phyloP scores from a whole-genome alignment of 352 stramenopile genomes.

The Poterioochromonas sp. region DNA sequence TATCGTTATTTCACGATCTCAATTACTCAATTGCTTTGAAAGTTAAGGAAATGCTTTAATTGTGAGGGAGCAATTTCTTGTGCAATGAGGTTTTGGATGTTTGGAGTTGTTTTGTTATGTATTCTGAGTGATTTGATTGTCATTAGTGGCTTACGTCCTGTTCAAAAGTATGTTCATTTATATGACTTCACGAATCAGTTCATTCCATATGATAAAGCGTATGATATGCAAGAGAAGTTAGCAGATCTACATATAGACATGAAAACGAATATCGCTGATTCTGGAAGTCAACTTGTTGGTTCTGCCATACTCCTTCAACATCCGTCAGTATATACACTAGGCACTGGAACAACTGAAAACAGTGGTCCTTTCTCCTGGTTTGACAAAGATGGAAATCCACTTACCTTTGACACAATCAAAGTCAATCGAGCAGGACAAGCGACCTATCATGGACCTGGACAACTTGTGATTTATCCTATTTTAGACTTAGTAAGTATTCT shows the following conservation, averaged over 20 bases:
- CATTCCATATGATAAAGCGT: background rate
- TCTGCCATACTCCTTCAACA: conserved; percentile 9
- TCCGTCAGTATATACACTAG: background rate
- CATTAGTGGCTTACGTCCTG: background rate
- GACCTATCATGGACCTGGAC: conserved; percentile 93
- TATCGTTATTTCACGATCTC: too few relatives aligned
- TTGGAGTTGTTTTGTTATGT: too few relatives aligned
- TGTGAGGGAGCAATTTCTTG: too few relatives aligned
- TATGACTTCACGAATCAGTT: background rate
- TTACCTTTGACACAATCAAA: conserved; percentile 40
- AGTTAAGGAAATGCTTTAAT: too few relatives aligned
- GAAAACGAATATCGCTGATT: too few relatives aligned
- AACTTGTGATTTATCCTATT: conserved; percentile 94
- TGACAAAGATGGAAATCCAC: background rate
- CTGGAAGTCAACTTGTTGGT: too few relatives aligned
- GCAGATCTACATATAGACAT: background rate
- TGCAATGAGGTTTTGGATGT: too few relatives aligned
- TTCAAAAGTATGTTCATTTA: background rate
- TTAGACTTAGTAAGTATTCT: conserved; percentile 65
- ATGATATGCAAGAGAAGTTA: background rate
- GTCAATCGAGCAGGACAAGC: conserved; percentile 94
- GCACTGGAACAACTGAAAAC: background rate
- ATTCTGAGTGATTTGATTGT: too few relatives aligned
- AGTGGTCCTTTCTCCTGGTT: conserved; percentile 1
- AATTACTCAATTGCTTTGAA: too few relatives aligned